Evolutionary conservation across 73 alveolate genomes (phyloP).

Genomic region (Uronychia binucleata): DNA sequence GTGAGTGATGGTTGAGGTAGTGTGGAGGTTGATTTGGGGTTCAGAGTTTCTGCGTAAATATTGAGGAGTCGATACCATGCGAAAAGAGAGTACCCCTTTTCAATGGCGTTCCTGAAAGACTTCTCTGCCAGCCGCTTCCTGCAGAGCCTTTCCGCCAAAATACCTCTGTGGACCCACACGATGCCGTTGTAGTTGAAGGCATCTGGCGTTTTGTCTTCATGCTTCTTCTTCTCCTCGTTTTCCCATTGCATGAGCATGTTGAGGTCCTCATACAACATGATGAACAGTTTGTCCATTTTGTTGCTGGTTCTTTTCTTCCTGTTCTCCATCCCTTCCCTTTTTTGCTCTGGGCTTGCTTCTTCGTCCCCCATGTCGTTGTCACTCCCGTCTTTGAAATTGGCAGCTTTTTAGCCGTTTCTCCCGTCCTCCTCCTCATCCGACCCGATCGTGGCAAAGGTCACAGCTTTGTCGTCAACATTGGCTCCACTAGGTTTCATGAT

Average conservation of each 20-base stretch:
- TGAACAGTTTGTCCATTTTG: constrained; percentile 50
- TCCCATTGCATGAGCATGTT: constrained; percentile 68
- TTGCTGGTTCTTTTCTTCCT: constrained; percentile 55
- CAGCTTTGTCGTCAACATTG: constrained; percentile 41
- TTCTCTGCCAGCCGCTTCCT: constrained; percentile 65
- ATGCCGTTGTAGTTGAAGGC: constrained; percentile 37
- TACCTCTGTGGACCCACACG: constrained; percentile 69
- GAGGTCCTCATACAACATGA: constrained; percentile 54
- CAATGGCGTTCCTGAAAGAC: constrained; percentile 66
- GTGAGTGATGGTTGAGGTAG: too few species aligned
- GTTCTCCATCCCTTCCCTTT: constrained; percentile 2
- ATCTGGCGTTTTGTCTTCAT: constrained; percentile 30
- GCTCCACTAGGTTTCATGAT: constrained; percentile 8
- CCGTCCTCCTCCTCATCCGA: constrained; percentile 24
- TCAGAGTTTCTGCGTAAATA: constrained; percentile 53
- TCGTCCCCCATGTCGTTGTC: constrained; percentile 35
- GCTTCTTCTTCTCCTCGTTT: constrained; percentile 63
- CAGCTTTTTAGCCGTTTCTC: background rate
- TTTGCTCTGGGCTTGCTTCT: background rate
- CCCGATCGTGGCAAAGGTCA: constrained; percentile 8
- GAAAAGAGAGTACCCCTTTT: constrained; percentile 61
- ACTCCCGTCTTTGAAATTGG: constrained; percentile 7
- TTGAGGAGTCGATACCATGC: constrained; percentile 65
- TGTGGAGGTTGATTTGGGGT: too few species aligned
- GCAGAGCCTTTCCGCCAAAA: constrained; percentile 58